Evolutionary conservation across 441 rosid species (phyloP).

Genomic region (Omphalea diandra): DNA sequence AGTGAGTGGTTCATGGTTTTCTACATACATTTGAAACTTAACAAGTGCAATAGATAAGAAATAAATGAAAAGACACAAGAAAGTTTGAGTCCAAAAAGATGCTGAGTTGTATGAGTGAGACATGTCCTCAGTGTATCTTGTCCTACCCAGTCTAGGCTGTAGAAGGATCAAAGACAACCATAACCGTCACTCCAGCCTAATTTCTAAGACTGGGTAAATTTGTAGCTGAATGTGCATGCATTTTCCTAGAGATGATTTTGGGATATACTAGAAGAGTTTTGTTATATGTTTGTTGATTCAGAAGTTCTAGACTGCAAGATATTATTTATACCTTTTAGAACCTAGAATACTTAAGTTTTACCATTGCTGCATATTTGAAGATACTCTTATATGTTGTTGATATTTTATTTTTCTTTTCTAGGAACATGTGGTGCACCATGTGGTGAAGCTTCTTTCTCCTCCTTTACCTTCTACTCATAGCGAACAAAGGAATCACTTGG

Average conservation of each 20-base stretch:
- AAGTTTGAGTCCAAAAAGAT: neutral
- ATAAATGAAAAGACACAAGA: neutral
- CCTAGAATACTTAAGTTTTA: neutral
- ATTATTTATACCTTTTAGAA: neutral
- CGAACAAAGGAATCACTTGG: conserved; percentile 42
- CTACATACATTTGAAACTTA: neutral
- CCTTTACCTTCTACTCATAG: conserved; percentile 40
- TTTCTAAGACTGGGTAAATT: neutral
- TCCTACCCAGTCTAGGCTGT: neutral
- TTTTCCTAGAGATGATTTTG: neutral
- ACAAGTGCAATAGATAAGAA: neutral
- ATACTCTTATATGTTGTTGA: conserved; percentile 4
- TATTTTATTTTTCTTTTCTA: conserved; percentile 25
- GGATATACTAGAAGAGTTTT: conserved; percentile 9
- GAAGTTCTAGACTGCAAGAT: conserved; percentile 9
- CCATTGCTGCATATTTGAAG: conserved; percentile 2
- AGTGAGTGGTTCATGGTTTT: neutral
- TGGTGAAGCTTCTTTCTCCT: conserved; percentile 71
- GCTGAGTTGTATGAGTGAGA: conserved; percentile 1
- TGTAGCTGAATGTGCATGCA: neutral
- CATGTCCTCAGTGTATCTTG: neutral
- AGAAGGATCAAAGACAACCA: neutral
- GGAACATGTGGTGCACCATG: conserved; percentile 67
- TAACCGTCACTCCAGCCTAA: neutral
- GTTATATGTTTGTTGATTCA: neutral